Conservation (phyloP, 1,284 basidiomycete species). For the Coniferiporia sulphurascens region DNA sequence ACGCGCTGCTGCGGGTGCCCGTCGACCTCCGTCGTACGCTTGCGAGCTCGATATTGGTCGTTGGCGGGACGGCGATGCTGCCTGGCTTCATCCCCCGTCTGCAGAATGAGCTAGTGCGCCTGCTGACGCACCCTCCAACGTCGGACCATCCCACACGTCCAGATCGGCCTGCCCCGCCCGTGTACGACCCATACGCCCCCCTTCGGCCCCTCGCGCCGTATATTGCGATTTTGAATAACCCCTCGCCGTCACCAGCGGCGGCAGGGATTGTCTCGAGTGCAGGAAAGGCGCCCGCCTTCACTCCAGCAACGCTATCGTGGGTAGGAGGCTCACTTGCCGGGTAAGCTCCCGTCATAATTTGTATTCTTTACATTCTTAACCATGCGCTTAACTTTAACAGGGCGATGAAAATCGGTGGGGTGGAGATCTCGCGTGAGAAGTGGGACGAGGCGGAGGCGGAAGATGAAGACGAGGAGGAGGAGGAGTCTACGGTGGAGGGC, state of each 20-base stretch:
- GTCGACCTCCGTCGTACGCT: conserved; percentile 83
- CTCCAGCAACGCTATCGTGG: conserved; percentile 78
- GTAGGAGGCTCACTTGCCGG: conserved; percentile 92
- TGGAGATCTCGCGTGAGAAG: conserved; percentile 75
- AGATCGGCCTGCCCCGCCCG: conserved; percentile 39
- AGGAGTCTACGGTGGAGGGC: conserved; percentile 23
- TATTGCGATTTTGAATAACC: conserved; percentile 83
- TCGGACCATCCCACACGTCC: conserved; percentile 30
- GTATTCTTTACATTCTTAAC: too few species aligned
- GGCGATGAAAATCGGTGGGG: conserved; percentile 77
- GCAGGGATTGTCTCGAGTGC: conserved; percentile 41
- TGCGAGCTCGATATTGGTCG: conserved; percentile 76
- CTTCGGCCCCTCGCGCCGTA: conserved; percentile 65
- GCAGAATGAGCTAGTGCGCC: conserved; percentile 64
- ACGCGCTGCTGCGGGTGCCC: conserved; percentile 79
- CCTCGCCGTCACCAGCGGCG: conserved; percentile 45
- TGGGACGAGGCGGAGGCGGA: conserved; percentile 72
- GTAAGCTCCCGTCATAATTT: conserved; percentile 38
- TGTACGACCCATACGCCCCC: conserved; percentile 66
- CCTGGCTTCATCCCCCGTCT: conserved; percentile 89
- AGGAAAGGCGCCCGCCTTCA: conserved; percentile 82
- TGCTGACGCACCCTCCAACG: conserved; percentile 27
- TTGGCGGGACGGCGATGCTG: conserved; percentile 87
- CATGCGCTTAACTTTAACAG: too few species aligned
- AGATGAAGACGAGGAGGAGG: conserved; percentile 36